Base-by-base conservation (phyloP, 352 stramenopile genomes). In the Globisporangium cederbergense region DNA sequence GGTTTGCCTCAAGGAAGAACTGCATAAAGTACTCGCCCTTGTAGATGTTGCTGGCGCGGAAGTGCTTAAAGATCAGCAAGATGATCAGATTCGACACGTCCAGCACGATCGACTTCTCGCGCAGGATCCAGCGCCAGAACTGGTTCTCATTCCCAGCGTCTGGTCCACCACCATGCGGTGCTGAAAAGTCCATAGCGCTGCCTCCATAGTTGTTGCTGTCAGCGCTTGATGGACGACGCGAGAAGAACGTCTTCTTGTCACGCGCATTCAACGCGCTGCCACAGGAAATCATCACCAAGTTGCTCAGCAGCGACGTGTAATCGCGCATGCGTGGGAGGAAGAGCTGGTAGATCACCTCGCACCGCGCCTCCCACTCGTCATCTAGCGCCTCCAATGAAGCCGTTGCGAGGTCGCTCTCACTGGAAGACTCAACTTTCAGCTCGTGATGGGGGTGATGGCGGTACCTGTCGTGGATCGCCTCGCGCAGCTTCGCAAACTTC, bases 101-200 rank as follows among this genome's bases (percentile, higher is more conserved):
- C 16, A 94, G 69, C 45, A 94, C 78, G 50, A 94, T 83, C 20
- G 75, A 63, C 54, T 94, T 94, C 60, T 94, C 86, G 32, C 86
- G 83, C 58, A 92, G 69, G 60, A 94, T 90, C 81, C 83, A 94
- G 50, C 83, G 89, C 82, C 83, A 91, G 60, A 90, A 94, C 49
- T 78, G 63, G 59, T 83, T 78, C 60, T 94, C 86, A 25, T 79
- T 83, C 25, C 68, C 71, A 25, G 63, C 60, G 30, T 83, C 50
- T 10, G 25, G 25, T n/a, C 28, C 49, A 25, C 49, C 25, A 7
- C 49, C 57, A 58, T 79, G 75, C 22, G 70, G 67, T 16, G 58
- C 32, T 62, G 66, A 71, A 32, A 87, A 84, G 30, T 89, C 77
- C 13, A 75, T 70, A 46, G 81, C 75, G 14, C 74, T 72, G 51